Conservation (phyloP, 805 yeast species). For the Kluyveromyces nonfermentans region DNA sequence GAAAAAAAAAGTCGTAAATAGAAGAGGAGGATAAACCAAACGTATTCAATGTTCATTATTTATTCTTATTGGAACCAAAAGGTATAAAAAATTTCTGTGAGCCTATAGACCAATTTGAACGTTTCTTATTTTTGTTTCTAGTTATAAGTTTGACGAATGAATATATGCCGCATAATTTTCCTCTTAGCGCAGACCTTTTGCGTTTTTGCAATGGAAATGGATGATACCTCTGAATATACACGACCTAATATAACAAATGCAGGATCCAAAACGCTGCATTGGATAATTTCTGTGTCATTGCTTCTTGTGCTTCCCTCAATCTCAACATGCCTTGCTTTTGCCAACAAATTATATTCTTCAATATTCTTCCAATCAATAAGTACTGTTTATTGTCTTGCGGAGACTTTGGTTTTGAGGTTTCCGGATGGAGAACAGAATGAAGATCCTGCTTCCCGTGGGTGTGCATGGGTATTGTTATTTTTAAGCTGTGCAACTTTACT, state of each 20-base stretch:
- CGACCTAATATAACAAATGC: conserved; percentile 36
- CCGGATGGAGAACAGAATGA: conserved; percentile 61
- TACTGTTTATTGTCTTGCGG: conserved; percentile 44
- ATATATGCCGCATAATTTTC: neutral
- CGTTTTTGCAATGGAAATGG: conserved; percentile 26
- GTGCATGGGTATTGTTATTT: conserved; percentile 50
- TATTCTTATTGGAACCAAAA: too few species aligned
- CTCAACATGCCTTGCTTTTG: conserved; percentile 45
- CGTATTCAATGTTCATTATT: too few species aligned
- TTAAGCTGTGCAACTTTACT: conserved; percentile 38
- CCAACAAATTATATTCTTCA: conserved; percentile 39
- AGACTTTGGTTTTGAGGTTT: conserved; percentile 47
- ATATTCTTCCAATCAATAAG: conserved; percentile 38
- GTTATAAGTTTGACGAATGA: neutral
- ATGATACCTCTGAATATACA: conserved; percentile 24
- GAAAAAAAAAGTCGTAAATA: too few species aligned
- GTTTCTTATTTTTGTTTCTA: neutral
- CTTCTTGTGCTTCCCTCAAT: conserved; percentile 49
- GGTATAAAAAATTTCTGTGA: neutral
- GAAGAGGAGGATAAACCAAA: too few species aligned
- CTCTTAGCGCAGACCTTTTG: neutral
- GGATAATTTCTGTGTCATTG: conserved; percentile 43
- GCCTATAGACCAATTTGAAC: neutral
- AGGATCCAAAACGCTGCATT: conserved; percentile 51
- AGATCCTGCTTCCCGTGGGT: conserved; percentile 56